Evolutionary conservation across 2,329 filamentous ascomycete species (phyloP).

Genomic region (Pyrenochaeta sp.): DNA sequence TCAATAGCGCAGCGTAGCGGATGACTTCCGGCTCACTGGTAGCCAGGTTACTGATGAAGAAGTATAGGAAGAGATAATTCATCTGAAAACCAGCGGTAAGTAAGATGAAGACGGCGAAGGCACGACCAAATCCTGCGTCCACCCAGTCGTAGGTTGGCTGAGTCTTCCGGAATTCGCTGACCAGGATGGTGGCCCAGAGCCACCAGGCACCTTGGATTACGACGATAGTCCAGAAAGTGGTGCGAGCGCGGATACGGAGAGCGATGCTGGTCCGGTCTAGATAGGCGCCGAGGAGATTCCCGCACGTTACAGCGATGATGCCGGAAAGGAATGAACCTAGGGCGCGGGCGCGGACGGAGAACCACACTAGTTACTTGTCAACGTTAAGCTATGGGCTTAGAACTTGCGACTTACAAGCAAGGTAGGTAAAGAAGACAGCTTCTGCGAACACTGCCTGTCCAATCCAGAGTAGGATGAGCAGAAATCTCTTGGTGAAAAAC

Average conservation of each 20-base stretch:
- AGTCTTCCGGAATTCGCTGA: constrained; percentile 66
- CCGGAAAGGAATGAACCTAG: constrained; percentile 76
- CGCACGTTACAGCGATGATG: constrained; percentile 70
- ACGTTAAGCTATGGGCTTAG: neutral
- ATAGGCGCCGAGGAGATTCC: constrained; percentile 72
- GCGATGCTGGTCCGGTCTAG: constrained; percentile 67
- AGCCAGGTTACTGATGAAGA: constrained; percentile 73
- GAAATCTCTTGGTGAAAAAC: constrained; percentile 68
- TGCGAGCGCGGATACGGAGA: constrained; percentile 63
- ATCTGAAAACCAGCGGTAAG: constrained; percentile 73
- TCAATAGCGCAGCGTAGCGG: constrained; percentile 71
- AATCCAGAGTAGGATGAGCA: constrained; percentile 73
- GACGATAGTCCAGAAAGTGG: constrained; percentile 63
- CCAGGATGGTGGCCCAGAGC: constrained; percentile 74
- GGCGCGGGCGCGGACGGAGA: constrained; percentile 73
- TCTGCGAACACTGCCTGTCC: constrained; percentile 76
- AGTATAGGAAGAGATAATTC: constrained; percentile 79
- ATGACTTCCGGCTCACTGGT: constrained; percentile 69
- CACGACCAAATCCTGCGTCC: constrained; percentile 68
- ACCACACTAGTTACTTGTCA: constrained; percentile 62
- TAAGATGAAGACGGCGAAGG: constrained; percentile 73
- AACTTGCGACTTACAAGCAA: constrained; percentile 51
- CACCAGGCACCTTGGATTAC: constrained; percentile 73
- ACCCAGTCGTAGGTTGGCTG: constrained; percentile 73
- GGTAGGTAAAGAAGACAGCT: constrained; percentile 76